Evolutionary conservation across 805 yeast species (phyloP), one percentile per base, ranked within the genome.

Genomic region (Lipomyces anomalus): DNA sequence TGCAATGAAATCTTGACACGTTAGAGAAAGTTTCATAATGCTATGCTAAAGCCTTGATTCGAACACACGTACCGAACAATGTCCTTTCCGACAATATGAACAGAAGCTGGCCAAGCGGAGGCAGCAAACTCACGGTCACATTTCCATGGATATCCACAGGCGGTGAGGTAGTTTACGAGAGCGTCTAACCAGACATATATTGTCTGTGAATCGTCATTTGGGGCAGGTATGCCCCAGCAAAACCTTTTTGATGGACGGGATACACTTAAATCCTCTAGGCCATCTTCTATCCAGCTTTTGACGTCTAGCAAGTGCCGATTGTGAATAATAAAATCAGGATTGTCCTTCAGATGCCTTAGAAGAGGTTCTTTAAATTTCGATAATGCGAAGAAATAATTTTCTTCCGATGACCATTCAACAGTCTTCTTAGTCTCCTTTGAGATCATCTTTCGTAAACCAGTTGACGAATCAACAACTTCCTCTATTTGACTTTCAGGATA

Each of bases 171-270:
- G 63, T 88, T 92, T 36, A 83, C 72, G 37, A 92, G 70, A 0
- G 98, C 98, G 67, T 92, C 98, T 48, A 92, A 82, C 98, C 98
- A 92, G 13, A 92, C 98, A 59, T 92, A 92, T 43, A 92, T 79
- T 39, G 75, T 81, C 61, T 90, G 97, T 0, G 79, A 58, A 0
- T 72, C 66, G 59, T 89, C 95, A 20, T 72, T 70, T 1, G 98
- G 97, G 1, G 90, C 97, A 4, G 76, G 76, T 22, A 92, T 82
- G 0, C 96, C 97, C 98, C 98, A 92, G 24, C 73, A 66, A 34
- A 88, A 70, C 48, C 98, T 70, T 6, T 79, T 67, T 0, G 79
- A 60, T 0, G 97, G 97, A 52, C 98, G 70, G 0, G 97, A 88
- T 2, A 92, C 73, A n/a, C 95, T 84, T 38, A 92, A 70, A 61